Evolutionary conservation across 139 green algal genomes (phyloP), one percentile per base, ranked within the genome.

Genomic region (Chlorella ohadii): DNA sequence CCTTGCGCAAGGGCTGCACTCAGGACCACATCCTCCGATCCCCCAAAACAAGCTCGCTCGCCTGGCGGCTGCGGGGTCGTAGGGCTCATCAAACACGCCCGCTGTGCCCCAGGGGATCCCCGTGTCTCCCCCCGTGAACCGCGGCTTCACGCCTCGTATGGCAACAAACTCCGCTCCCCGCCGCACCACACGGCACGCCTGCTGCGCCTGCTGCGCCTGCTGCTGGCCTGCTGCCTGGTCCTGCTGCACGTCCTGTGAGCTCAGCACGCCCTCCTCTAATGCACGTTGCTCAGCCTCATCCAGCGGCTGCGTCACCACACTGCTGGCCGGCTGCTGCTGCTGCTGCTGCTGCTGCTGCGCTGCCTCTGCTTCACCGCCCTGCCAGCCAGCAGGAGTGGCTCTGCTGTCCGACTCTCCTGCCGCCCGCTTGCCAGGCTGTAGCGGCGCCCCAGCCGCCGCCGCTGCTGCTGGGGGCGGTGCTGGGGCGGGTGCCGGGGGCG

Each of bases 81-180:
- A 91, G 13, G 87, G 87, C 67, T 91, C 87, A 5, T 80, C 84
- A 79, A 79, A 91, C 44, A 90, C 85, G n/a, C 56, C 66, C 67
- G 28, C 68, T 15, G 65, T 39, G 57, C 87, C 87, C 87, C 87
- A 91, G 12, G 87, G 81, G 1, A 91, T 63, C 59, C 87, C 81
- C 4, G 79, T 84, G 57, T 67, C 34, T 11, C 87, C 87, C 1
- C 87, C 87, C 59, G 87, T 91, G 74, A 44, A 89, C 3, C 22
- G 36, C 39, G 85, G 85, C 51, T 36, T 66, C 31, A 34, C 33
- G 17, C 85, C 85, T 20, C 31, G 15, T 16, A 86, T 57, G 0
- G 67, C 79, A 17, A 86, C 79, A 66, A 80, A 89, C 38, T 82
- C 70, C 28, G 55, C 39, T 11, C 79, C 79, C 16, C 57, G 70